phyloP scores from a whole-genome alignment of 495 filamentous ascomycete genomes.

The Neurospora sp. region DNA sequence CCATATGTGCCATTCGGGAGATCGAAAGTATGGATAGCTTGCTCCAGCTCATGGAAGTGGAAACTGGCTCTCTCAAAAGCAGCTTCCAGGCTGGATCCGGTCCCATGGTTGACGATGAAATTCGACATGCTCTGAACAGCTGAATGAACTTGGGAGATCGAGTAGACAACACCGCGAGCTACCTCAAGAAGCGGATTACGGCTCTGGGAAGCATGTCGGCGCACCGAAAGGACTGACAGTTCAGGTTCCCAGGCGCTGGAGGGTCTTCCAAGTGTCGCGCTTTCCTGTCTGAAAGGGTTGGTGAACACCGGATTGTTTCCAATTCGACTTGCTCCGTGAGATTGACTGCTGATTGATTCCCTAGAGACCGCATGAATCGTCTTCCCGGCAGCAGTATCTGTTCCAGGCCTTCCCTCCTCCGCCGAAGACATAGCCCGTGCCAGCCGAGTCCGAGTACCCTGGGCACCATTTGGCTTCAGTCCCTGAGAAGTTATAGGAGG shows the following conservation, averaged over 20 bases:
- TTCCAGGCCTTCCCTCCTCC: background rate
- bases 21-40: constrained; percentile 54
- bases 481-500: constrained; percentile 54
- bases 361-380: background rate
- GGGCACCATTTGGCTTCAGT: background rate
- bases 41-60: constrained; percentile 61
- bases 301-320: constrained; percentile 25
- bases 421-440: background rate
- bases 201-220: constrained; percentile 45
- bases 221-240: constrained; percentile 72
- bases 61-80: constrained; percentile 64
- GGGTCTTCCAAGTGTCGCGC: constrained; percentile 34
- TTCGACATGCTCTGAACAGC: constrained; percentile 57
- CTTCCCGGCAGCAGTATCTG: background rate
- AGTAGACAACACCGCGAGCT: constrained; percentile 74
- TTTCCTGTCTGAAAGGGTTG: constrained; percentile 52
- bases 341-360: background rate
- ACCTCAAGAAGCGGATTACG: constrained; percentile 58
- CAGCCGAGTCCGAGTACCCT: background rate
- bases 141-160: constrained; percentile 68
- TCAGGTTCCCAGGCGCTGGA: constrained; percentile 57
- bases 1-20: constrained; percentile 41
- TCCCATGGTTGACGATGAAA: constrained; percentile 50
- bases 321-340: background rate
- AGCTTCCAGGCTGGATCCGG: constrained; percentile 59